These are phyloP conservation scores for Trametes maxima DNA, from an alignment of 768 basidiomycete genomes.

Conservation along the genomic window DNA sequence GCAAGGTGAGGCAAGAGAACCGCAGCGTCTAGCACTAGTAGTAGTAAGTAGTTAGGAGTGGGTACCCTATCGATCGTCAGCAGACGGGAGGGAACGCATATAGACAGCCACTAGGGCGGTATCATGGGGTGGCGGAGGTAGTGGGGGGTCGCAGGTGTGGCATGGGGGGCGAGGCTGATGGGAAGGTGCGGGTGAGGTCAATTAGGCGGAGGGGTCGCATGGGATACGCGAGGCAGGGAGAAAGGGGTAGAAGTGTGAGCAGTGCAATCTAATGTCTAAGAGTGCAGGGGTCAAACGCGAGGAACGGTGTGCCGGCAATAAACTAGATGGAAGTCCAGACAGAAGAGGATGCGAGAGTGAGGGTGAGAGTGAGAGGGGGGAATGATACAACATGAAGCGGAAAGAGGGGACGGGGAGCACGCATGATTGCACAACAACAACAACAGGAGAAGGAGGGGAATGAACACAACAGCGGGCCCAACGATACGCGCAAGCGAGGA, in stretches of 20 bases:
- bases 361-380: neutral
- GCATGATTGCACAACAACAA: constrained; percentile 13
- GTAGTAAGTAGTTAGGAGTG: neutral
- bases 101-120: neutral
- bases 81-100: neutral
- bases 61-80: neutral
- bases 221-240: neutral
- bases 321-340: constrained; percentile 8
- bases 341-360: neutral
- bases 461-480: constrained; percentile 1
- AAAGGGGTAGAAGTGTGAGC: neutral
- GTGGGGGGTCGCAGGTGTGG: neutral
- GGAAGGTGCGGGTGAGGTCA: neutral
- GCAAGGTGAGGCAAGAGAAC: neutral
- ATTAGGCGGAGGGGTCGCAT: constrained; percentile 18
- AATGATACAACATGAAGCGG: constrained; percentile 8
- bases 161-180: neutral
- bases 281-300: neutral
- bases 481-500: constrained; percentile 1
- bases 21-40: neutral
- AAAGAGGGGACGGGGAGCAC: neutral
- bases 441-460: neutral
- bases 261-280: constrained; percentile 21
- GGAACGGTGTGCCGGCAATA: constrained; percentile 16
- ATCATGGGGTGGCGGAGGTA: neutral